phyloP scores from a whole-genome alignment of 768 basidiomycete species.

The Neoboletus brunneissimus region DNA sequence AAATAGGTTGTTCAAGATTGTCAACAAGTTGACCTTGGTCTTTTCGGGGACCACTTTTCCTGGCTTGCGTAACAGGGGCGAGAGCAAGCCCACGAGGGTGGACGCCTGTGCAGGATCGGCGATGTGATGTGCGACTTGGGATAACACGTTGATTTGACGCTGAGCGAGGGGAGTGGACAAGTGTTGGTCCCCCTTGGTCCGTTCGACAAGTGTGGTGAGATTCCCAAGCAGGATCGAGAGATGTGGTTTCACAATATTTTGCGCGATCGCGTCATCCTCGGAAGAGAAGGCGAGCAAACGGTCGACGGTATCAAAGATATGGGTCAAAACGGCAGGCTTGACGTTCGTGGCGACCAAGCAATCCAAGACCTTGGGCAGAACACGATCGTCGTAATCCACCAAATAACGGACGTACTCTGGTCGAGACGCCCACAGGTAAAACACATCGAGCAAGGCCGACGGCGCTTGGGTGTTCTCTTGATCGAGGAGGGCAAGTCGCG shows the following conservation, averaged over 20 bases:
- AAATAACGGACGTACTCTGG: too few species aligned
- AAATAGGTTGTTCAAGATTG: too few species aligned
- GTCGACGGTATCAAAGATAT: conserved; percentile 85
- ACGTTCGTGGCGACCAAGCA: conserved; percentile 81
- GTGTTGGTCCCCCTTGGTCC: conserved; percentile 47
- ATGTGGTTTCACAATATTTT: conserved; percentile 62
- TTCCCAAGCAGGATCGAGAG: conserved; percentile 69
- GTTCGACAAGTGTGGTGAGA: conserved; percentile 66
- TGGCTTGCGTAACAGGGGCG: conserved; percentile 79
- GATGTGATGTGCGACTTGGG: conserved; percentile 73
- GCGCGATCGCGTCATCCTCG: conserved; percentile 47
- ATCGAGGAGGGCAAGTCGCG: conserved; percentile 71
- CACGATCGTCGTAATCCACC: too few species aligned
- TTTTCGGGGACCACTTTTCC: too few species aligned
- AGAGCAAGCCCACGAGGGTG: conserved; percentile 66
- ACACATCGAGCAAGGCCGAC: conserved; percentile 82
- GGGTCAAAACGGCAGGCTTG: conserved; percentile 77
- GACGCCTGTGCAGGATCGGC: conserved; percentile 68
- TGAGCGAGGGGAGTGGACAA: conserved; percentile 68
- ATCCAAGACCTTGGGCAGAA: too few species aligned
- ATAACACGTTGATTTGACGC: conserved; percentile 79
- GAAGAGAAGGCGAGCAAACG: conserved; percentile 56
- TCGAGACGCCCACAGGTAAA: conserved; percentile 70
- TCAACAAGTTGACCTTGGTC: too few species aligned
- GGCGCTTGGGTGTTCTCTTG: conserved; percentile 90